phyloP scores from a whole-genome alignment of 768 basidiomycete genomes.

The Rhizopogon vesiculosus region DNA sequence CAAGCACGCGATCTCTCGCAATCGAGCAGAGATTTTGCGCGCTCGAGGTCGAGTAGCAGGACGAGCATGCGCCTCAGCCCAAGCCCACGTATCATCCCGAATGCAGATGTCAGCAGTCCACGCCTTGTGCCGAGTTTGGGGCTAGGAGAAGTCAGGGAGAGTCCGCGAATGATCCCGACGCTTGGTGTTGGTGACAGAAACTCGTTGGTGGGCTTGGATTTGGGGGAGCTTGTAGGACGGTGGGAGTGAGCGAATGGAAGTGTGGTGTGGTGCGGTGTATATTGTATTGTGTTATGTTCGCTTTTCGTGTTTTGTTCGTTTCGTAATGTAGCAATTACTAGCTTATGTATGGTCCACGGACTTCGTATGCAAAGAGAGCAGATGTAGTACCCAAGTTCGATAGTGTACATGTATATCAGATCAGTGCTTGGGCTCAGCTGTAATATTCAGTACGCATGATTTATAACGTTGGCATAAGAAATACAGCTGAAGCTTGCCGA shows the following conservation, averaged over 20 bases:
- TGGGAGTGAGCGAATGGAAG: not conserved
- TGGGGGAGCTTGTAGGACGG: not conserved
- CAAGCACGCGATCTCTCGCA: not conserved
- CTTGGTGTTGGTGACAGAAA: not conserved
- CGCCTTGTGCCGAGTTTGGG: not conserved
- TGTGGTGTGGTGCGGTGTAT: no score
- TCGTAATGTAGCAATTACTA: not conserved
- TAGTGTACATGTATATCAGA: no score
- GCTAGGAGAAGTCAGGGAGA: not conserved
- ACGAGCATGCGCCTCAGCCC: slow-evolving; percentile 30
- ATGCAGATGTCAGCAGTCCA: slow-evolving; percentile 21
- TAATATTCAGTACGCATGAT: no score
- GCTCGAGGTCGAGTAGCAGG: slow-evolving; percentile 41
- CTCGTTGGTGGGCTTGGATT: not conserved
- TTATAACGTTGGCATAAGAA: no score
- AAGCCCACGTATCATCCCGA: slow-evolving; percentile 28
- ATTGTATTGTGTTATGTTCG: not conserved
- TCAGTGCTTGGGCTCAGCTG: no score
- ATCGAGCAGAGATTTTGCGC: slow-evolving; percentile 23
- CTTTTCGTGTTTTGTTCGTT: not conserved
- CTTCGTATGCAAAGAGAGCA: not conserved
- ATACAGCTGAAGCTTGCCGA: no score
- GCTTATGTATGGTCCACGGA: not conserved
- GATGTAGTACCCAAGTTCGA: no score
- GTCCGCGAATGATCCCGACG: not conserved